These are phyloP conservation scores for Boehmeria nivea DNA, from an alignment of 306 rosid genomes.

Conservation along the genomic window DNA sequence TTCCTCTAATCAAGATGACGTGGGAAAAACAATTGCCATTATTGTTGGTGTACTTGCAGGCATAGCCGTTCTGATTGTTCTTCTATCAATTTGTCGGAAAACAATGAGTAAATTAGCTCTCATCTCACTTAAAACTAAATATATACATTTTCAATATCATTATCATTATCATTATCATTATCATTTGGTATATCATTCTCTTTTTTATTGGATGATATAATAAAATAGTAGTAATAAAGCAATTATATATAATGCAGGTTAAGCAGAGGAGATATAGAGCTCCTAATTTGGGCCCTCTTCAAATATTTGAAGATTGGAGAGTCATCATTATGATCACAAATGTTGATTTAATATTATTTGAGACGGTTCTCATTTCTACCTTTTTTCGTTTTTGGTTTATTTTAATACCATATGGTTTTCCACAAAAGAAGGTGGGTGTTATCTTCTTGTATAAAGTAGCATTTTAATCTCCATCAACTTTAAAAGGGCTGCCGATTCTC, in stretches of 20 bases:
- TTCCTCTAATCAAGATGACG: conserved; percentile 54
- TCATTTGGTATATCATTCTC: neutral
- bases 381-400: conserved; percentile 17
- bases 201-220: neutral
- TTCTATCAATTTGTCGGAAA: conserved; percentile 80
- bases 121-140: neutral
- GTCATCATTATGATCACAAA: conserved; percentile 23
- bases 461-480: conserved; percentile 36
- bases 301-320: conserved; percentile 10
- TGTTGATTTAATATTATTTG: conserved; percentile 28
- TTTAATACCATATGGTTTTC: conserved; percentile 29
- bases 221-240: neutral
- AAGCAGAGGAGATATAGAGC: conserved; percentile 6
- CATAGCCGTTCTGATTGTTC: conserved; percentile 67
- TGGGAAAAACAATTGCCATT: conserved; percentile 78
- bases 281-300: neutral
- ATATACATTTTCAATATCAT: too few species aligned
- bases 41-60: conserved; percentile 66
- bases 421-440: conserved; percentile 27
- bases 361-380: conserved; percentile 22
- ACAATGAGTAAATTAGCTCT: conserved; percentile 38
- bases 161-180: neutral
- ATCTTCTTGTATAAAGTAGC: conserved; percentile 31
- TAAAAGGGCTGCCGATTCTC: conserved; percentile 37
- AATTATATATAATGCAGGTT: conserved; percentile 35